Percentiles rank a stretch among this genome's conserved stretches.
Conservation (phyloP, 2,329 filamentous ascomycete genomes). For the Phaeosphaeria sp. region DNA sequence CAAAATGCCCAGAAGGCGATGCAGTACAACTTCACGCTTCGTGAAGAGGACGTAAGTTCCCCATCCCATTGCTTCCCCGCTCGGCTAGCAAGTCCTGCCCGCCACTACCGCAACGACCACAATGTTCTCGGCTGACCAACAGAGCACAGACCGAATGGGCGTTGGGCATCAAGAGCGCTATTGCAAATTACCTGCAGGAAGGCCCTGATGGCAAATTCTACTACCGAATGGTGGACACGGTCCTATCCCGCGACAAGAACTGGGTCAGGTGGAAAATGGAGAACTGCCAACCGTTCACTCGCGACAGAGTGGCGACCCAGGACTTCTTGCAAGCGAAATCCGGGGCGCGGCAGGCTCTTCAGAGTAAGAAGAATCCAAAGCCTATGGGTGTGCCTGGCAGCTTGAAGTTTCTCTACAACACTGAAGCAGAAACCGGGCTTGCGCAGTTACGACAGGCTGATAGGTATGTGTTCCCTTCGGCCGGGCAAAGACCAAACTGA, state of each 20-base stretch:
- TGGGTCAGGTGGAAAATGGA: slow-evolving; percentile 99
- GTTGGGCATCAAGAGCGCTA: slow-evolving; percentile 74
- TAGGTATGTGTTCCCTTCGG: slow-evolving; percentile 52
- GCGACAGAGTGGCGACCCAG: slow-evolving; percentile 71
- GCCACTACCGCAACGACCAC: slow-evolving; percentile 31
- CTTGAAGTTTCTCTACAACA: slow-evolving; percentile 74
- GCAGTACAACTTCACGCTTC: slow-evolving; percentile 77
- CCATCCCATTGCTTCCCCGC: slow-evolving; percentile 19
- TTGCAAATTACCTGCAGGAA: slow-evolving; percentile 82
- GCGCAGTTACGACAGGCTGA: slow-evolving; percentile 71
- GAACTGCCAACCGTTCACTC: slow-evolving; percentile 86
- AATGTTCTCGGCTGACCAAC: slow-evolving; percentile 41
- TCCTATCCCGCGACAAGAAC: slow-evolving; percentile 94
- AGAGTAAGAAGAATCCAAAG: slow-evolving; percentile 71
- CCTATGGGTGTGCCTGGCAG: slow-evolving; percentile 42
- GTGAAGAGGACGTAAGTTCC: slow-evolving; percentile 78
- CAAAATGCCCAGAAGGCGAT: slow-evolving; percentile 84
- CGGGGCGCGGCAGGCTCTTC: slow-evolving; percentile 69
- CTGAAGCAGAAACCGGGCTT: slow-evolving; percentile 66
- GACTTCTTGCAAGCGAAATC: slow-evolving; percentile 74
- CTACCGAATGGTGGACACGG: slow-evolving; percentile 94
- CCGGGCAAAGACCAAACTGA: slow-evolving; percentile 21
- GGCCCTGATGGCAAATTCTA: slow-evolving; percentile 90
- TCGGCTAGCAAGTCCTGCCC: slow-evolving; percentile 19
- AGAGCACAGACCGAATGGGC: slow-evolving; percentile 79